Evolutionary conservation across 345 rosid genomes (phyloP).

Genomic region (Arabidopsis thaliana): DNA sequence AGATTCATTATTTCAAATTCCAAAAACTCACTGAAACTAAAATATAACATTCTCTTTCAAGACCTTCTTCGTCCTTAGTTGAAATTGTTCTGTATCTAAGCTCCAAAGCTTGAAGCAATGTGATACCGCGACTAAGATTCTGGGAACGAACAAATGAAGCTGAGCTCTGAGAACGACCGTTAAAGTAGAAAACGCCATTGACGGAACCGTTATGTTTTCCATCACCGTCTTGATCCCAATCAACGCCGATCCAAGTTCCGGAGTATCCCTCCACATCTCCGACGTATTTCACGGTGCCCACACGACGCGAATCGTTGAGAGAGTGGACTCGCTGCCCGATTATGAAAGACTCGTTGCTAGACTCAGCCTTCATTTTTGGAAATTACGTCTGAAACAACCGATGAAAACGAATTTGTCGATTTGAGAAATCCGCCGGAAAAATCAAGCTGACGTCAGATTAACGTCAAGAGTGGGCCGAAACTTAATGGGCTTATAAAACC

Average conservation of each 20-base stretch:
- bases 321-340: conserved; percentile 80
- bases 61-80: conserved; percentile 85
- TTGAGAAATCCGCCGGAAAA: conserved; percentile 6
- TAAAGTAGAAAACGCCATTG: conserved; percentile 75
- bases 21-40: background rate
- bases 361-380: conserved; percentile 26
- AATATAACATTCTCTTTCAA: background rate
- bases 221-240: conserved; percentile 75
- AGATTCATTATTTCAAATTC: background rate
- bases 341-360: conserved; percentile 43
- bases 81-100: conserved; percentile 65
- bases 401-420: conserved; percentile 4
- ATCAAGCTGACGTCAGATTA: background rate
- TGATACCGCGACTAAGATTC: conserved; percentile 68
- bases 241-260: conserved; percentile 83
- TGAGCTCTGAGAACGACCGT: conserved; percentile 58
- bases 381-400: background rate
- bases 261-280: conserved; percentile 71
- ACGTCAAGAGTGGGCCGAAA: background rate
- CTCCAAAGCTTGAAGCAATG: conserved; percentile 71
- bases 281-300: conserved; percentile 72
- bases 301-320: conserved; percentile 63
- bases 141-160: conserved; percentile 76
- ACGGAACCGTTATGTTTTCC: conserved; percentile 86
- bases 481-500: background rate